phyloP scores from a whole-genome alignment of 2,329 filamentous ascomycete species.

The Pestalotiopsis sp. region DNA sequence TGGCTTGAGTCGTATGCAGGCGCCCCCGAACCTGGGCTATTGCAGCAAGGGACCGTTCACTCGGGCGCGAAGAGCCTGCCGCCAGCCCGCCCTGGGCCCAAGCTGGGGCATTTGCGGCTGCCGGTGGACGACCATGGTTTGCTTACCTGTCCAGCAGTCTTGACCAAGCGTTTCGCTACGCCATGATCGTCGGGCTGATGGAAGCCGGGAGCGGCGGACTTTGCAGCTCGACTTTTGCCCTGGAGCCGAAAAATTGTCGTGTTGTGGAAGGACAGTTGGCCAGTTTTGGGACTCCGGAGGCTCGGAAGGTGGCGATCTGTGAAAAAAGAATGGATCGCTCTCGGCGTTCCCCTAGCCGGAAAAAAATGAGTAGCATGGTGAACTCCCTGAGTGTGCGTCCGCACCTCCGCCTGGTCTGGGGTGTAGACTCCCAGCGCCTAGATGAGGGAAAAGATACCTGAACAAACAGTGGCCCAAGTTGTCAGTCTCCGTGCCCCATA shows the following conservation, averaged over 20 bases:
- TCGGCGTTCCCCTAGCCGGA: conserved; percentile 3
- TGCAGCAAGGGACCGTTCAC: conserved; percentile 1
- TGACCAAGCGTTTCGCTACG: not conserved
- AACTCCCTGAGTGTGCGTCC: not conserved
- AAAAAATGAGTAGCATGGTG: not conserved
- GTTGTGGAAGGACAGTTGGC: not conserved
- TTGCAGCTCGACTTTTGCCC: not conserved
- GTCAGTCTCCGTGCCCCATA: not conserved
- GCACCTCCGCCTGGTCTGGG: not conserved
- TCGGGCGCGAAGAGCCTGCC: not conserved
- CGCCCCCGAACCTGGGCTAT: not conserved
- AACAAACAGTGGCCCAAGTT: not conserved
- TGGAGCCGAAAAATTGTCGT: not conserved
- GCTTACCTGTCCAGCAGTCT: not conserved
- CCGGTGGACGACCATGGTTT: not conserved
- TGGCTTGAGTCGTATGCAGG: not conserved
- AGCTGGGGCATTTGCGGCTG: not conserved
- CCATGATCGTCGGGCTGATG: not conserved
- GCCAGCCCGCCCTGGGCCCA: not conserved
- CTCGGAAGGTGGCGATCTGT: conserved; percentile 3
- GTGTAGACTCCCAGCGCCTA: not conserved
- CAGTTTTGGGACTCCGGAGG: not conserved
- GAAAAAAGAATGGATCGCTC: conserved; percentile 2
- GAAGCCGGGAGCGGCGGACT: not conserved
- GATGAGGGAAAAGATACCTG: not conserved